Base-by-base conservation (phyloP, 805 yeast species). In the Yamadazyma olivae region DNA sequence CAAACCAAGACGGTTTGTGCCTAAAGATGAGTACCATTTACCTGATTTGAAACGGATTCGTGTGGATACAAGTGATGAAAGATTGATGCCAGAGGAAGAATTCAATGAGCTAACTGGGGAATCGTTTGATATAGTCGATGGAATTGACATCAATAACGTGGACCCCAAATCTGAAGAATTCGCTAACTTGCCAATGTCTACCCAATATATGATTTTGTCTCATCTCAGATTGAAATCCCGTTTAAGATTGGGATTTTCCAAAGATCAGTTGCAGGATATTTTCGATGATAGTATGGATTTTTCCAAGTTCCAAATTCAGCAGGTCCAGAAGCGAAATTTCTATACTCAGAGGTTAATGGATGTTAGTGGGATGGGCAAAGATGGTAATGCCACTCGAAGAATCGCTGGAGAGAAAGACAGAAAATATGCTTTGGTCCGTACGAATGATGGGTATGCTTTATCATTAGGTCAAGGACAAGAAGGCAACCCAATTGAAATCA, bases 171-270 rank as follows among this genome's bases (percentile, higher is more conserved):
- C 97, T 0, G 61, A 74, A 16, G 89, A 85, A 44, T 93, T 93
- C 53, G 68, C 72, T 9, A 70, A 71, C 15, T 63, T 93, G n/a
- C 96, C 99, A 0, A 64, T 81, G 33, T 76, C 89, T 0, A 81
- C 95, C 0, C 96, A 89, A 54, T 93, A 93, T 54, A 87, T 89
- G 75, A 77, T 88, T 3, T 62, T 93, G 9, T 86, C 93, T 7
- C 87, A 86, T 40, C 71, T 95, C 12, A 59, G 99, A 38, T 63
- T 89, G 17, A 74, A 88, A 43, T 90, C 97, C 0, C 66, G 99
- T 39, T 71, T 93, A 54, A 79, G 99, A 63, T 82, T 93, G 95
- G 99, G 99, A 1, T 90, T 85, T 53, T 71, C 91, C 0, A 86
- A 89, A 39, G 89, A 85, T n/a, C 97, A 93, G 51, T 66, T 93